Conservation (phyloP, 75 land plant species). For the Selaginella moellendorffii region DNA sequence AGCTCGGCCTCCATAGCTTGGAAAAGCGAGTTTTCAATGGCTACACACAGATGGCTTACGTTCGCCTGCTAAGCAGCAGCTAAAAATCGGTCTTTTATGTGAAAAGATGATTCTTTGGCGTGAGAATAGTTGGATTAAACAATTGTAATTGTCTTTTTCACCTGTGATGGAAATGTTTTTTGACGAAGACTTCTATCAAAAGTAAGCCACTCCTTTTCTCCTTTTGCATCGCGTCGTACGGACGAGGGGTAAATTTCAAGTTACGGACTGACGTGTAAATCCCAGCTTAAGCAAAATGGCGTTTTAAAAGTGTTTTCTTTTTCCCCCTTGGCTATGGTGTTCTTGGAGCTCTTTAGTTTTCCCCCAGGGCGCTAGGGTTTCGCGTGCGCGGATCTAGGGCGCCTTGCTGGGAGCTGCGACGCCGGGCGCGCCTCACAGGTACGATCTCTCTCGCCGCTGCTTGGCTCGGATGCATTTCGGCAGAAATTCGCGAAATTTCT, state of each 20-base stretch:
- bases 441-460: background rate
- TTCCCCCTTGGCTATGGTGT: background rate
- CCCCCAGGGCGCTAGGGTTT: background rate
- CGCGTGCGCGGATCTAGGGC: conserved; percentile 2
- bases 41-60: conserved; percentile 82
- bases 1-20: conserved; percentile 46
- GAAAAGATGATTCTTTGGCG: no score
- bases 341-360: background rate
- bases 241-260: no score
- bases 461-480: background rate
- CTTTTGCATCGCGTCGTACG: no score
- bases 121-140: no score
- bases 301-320: background rate
- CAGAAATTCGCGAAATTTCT: background rate
- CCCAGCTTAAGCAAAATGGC: background rate
- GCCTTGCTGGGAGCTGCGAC: background rate
- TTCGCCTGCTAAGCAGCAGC: no score
- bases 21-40: conserved; percentile 68
- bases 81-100: no score
- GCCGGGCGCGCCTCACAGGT: background rate
- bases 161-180: no score
- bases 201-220: no score
- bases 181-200: no score
- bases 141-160: no score
- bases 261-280: background rate